Conservation (phyloP, 116 monocot species). For the Papilionanthe hybrid region DNA sequence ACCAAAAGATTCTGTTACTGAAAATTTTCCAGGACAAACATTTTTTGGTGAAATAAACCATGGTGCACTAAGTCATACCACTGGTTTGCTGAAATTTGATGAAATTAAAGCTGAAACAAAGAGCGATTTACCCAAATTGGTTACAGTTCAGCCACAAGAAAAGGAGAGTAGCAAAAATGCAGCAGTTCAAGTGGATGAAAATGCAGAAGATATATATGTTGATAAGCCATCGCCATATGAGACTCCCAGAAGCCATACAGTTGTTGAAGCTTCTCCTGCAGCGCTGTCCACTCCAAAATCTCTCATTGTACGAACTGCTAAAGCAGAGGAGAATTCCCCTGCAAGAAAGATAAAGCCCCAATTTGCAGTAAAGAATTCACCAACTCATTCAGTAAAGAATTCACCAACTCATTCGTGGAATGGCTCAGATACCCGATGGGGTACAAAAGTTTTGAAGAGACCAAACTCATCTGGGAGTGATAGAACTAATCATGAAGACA, state of each 20-base stretch:
- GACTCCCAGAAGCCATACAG: background rate
- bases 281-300: background rate
- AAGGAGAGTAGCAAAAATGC: slow-evolving; percentile 14
- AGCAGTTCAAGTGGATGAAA: slow-evolving; percentile 15
- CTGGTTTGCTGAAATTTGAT: slow-evolving; percentile 7
- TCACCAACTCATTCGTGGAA: slow-evolving; percentile 35
- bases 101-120: slow-evolving; percentile 13
- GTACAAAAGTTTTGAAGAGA: slow-evolving; percentile 39
- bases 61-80: slow-evolving; percentile 13
- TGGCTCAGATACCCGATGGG: slow-evolving; percentile 36
- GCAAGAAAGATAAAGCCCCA: slow-evolving; percentile 26
- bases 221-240: background rate
- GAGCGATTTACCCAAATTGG: background rate
- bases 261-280: background rate
- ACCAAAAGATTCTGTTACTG: slow-evolving; percentile 55
- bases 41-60: slow-evolving; percentile 23
- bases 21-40: slow-evolving; percentile 62
- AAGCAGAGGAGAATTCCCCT: slow-evolving; percentile 8
- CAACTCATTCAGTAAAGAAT: slow-evolving; percentile 29
- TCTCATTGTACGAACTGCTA: background rate
- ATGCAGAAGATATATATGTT: slow-evolving; percentile 13
- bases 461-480: slow-evolving; percentile 23
- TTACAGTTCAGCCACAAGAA: slow-evolving; percentile 9
- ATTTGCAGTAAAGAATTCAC: slow-evolving; percentile 27
- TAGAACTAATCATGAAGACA: slow-evolving; percentile 45